Conservation (phyloP, 2,329 filamentous ascomycete genomes). For the Neocatenulostroma microsporum region DNA sequence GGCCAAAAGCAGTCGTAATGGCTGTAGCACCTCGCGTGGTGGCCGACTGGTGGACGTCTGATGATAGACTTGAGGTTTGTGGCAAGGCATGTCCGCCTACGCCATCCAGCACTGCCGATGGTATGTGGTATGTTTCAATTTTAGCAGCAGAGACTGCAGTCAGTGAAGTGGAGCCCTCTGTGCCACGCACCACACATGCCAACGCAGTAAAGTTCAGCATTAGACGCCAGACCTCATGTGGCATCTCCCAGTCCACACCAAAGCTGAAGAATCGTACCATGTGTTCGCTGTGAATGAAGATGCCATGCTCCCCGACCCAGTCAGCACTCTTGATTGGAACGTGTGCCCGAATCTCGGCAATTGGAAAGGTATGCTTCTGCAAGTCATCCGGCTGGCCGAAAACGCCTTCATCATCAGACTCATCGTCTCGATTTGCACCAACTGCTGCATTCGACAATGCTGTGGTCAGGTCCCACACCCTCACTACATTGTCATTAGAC, state of each 20-base stretch:
- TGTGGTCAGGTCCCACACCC: conserved; percentile 9
- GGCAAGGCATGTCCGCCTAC: conserved; percentile 7
- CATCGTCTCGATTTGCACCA: background rate
- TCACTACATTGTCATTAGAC: conserved; percentile 2
- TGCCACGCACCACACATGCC: conserved; percentile 1
- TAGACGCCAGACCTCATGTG: conserved; percentile 11
- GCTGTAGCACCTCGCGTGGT: too few species aligned
- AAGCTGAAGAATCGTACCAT: conserved; percentile 18
- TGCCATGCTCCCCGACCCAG: conserved; percentile 19
- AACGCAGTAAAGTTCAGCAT: conserved; percentile 5
- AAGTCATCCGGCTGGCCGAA: conserved; percentile 17
- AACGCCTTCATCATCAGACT: conserved; percentile 13
- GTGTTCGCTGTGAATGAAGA: conserved; percentile 14
- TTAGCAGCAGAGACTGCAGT: conserved; percentile 1
- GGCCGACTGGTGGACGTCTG: background rate
- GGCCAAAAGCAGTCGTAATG: too few species aligned
- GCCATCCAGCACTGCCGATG: conserved; percentile 7
- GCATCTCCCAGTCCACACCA: conserved; percentile 12
- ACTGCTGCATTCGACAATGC: background rate
- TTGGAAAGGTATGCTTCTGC: conserved; percentile 2
- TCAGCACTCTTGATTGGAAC: conserved; percentile 9
- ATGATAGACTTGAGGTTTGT: background rate
- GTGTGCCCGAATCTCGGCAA: conserved; percentile 9
- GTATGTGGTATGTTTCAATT: conserved; percentile 6
- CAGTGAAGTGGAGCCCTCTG: conserved; percentile 3